A percentile compares a stretch with the other conserved stretches of the same genome.
These are phyloP conservation scores for Neopestalotiopsis rosae DNA, from an alignment of 2,329 filamentous ascomycete species.

Conservation along the genomic window DNA sequence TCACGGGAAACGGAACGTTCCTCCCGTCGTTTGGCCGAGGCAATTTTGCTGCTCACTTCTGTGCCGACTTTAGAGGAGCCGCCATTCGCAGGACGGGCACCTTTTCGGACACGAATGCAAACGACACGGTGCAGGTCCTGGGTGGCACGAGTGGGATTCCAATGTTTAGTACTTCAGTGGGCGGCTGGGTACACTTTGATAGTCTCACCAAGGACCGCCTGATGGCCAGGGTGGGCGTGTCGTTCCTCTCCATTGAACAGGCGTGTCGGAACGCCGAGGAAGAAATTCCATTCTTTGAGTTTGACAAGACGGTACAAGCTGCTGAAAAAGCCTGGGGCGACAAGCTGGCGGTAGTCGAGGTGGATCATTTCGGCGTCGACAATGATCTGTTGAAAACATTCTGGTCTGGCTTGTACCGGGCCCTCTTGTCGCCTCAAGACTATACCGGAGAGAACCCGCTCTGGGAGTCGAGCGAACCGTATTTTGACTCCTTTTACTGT, in stretches of 20 bases:
- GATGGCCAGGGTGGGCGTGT: conserved; percentile 72
- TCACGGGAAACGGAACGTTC: conserved; percentile 65
- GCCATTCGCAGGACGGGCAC: conserved; percentile 60
- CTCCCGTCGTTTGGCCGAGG: conserved; percentile 66
- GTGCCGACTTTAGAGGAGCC: conserved; percentile 63
- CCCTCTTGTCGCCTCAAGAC: conserved; percentile 74
- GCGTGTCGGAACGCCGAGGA: conserved; percentile 73
- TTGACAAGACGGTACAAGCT: conserved; percentile 57
- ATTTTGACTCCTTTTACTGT: conserved; percentile 72
- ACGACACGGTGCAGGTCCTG: conserved; percentile 29
- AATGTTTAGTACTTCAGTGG: conserved; percentile 46
- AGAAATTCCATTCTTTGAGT: conserved; percentile 71
- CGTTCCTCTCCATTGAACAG: conserved; percentile 70
- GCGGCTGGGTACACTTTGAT: conserved; percentile 69
- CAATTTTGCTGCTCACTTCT: conserved; percentile 63
- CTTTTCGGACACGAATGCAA: conserved; percentile 56
- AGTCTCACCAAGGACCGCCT: conserved; percentile 52
- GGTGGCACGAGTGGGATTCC: conserved; percentile 36
- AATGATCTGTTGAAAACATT: conserved; percentile 66
- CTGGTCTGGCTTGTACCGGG: conserved; percentile 74
- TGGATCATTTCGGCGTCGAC: conserved; percentile 60
- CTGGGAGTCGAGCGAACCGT: conserved; percentile 72
- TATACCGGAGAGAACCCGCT: conserved; percentile 77
- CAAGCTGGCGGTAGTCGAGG: conserved; percentile 64
- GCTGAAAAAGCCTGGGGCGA: conserved; percentile 66